Base-by-base conservation (phyloP, 306 rosid genomes). In the Vigna hirtella region DNA sequence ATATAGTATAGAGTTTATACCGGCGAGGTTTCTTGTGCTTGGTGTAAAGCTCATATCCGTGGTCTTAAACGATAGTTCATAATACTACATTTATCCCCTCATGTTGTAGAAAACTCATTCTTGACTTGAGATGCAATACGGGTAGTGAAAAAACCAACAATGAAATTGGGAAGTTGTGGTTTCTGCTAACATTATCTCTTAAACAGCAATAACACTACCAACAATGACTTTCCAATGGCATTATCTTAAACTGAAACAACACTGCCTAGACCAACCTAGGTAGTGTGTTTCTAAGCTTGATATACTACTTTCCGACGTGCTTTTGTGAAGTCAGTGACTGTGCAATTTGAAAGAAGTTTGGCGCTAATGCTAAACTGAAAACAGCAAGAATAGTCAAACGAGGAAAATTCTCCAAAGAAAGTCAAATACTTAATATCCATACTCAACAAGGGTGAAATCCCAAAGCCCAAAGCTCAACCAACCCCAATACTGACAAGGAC, bases 31-130 rank as follows among this genome's bases (percentile, higher is more conserved):
- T 36, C 9, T 36, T 6, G 9, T 36, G 7, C 42, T 36, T 36
- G 42, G 42, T 36, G 42, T 34, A 1, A 34, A 1, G 40, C 40
- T 34, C 5, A 32, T 32, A 34, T 76, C 10, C 32, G 24, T 15
- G 9, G 20, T 42, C 58, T 43, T 43, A 26, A 24, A 42, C 28
- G 45, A 15, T 22, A 74, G 11, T 45, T 22, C 4, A 20, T 42
- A 52, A 18, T 18, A 72, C 28, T 73, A 14, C 43, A 57, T 9
- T 1, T 52, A 15, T 42, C 57, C 50, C 55, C 45, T 57, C 66
- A 15, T 20, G 77, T 20, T 18, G 67, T 15, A 56, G 55, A 73
- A 72, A 18, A 57, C 78, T 58, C 78, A 26, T 58, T 59, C 68
- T 42, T 24, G 10, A 73, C 14, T 56, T 40, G 38, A 32, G 53